Evolutionary conservation across 257 asterid species (phyloP), one percentile per base, ranked within the genome.

Genomic region (Lithospermum erythrorhizon): DNA sequence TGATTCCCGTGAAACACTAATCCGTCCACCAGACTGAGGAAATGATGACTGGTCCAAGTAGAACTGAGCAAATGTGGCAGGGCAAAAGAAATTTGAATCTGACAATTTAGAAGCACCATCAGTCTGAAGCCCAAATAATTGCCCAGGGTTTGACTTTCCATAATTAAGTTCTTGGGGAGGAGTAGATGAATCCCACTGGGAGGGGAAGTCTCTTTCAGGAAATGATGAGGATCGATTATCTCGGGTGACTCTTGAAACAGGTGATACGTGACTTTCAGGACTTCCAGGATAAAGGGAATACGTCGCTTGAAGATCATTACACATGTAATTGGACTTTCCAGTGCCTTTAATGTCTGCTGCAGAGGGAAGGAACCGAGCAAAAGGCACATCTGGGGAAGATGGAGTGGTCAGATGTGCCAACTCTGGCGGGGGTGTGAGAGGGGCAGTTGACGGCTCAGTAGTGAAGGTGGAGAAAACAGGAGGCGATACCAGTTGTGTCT

Each of bases 61-160:
- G 76, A 76, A 93, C 78, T 93, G 90, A n/a, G 99, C 97, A 74
- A 89, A 93, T 17, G 97, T 93, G 75, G 89, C 96, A 1, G 99
- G 99, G 73, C 96, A 89, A 83, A 93, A 93, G 79, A 93, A 93
- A 73, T 89, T 93, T 23, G 99, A 84, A 74, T 80, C 97, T 69
- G 79, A 86, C 29, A 87, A 72, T 47, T 81, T 64, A 64, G 80
- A 81, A 55, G 87, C 83, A 63, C 80, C 82, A 54, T 53, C 37
- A 4, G 71, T 63, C 58, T 70, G 78, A 67, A 67, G 60, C 64
- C 78, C 89, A 41, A 63, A 58, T 56, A 76, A 72, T 74, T 77
- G 68, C 75, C 83, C 86, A 2, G 96, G 81, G 52, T 81, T 86
- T 8, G 94, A 72, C 49, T 79, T 82, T 65, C 76, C 25, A 68